Evolutionary conservation across 1,284 basidiomycete species (phyloP).

Genomic region (Trametes pubescens): DNA sequence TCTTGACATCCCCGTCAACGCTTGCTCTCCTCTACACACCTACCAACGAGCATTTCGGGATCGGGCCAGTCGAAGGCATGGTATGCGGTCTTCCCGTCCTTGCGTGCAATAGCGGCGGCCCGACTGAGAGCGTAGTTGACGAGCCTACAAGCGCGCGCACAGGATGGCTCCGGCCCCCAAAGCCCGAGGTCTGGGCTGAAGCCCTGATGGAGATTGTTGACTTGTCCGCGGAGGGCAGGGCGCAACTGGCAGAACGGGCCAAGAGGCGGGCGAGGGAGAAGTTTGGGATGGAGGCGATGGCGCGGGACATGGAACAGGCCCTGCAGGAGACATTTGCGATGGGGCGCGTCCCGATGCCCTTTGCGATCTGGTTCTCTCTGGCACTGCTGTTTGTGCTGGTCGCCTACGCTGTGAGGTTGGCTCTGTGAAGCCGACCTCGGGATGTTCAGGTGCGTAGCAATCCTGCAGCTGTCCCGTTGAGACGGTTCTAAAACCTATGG

Average conservation of each 20-base stretch:
- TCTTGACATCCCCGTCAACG: slow-evolving; percentile 73
- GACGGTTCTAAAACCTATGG: not conserved
- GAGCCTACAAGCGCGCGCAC: slow-evolving; percentile 52
- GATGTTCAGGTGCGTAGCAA: not conserved
- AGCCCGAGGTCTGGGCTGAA: slow-evolving; percentile 71
- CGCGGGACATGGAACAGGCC: slow-evolving; percentile 63
- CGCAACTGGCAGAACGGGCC: slow-evolving; percentile 60
- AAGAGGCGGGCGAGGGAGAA: slow-evolving; percentile 62
- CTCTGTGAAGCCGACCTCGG: not conserved
- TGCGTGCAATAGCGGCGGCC: slow-evolving; percentile 91
- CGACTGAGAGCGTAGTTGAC: slow-evolving; percentile 88
- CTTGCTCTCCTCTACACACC: slow-evolving; percentile 92
- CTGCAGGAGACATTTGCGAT: slow-evolving; percentile 59
- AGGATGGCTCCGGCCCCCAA: slow-evolving; percentile 77
- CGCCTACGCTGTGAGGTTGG: slow-evolving; percentile 3
- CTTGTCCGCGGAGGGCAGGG: slow-evolving; percentile 56
- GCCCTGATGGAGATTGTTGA: slow-evolving; percentile 69
- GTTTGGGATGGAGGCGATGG: slow-evolving; percentile 75
- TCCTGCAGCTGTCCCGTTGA: not conserved
- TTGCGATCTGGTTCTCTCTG: slow-evolving; percentile 18
- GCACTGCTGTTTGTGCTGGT: slow-evolving; percentile 23
- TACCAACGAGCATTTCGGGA: slow-evolving; percentile 96
- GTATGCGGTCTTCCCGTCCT: slow-evolving; percentile 90
- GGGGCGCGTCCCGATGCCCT: slow-evolving; percentile 48
- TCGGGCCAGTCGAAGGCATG: slow-evolving; percentile 97